Base-by-base conservation (phyloP, 495 filamentous ascomycete genomes). In the Entonaema liquescens region DNA sequence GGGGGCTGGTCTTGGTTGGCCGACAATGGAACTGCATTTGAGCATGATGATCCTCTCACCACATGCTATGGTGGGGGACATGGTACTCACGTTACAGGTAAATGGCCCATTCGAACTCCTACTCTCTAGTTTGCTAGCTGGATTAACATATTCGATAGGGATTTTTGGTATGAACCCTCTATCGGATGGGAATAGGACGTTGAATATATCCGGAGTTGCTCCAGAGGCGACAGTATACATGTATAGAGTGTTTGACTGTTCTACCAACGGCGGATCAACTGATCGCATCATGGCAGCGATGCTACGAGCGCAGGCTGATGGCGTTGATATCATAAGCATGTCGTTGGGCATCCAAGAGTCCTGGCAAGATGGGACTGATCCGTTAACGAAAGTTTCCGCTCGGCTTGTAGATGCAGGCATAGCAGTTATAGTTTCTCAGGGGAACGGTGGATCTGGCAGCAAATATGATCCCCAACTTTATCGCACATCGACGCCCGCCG, bases 251-350 rank as follows among this genome's bases (percentile, higher is more conserved):
- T 77, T 82, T 54, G 80, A 76, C 55, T 82, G 79, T 61, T 42
- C 13, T 1, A 58, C 33, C 1, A 65, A 68, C 13, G 53, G 55
- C 13, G 76, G 74, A 9, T 72, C 66, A 2, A 78, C 70, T 19
- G 82, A 82, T 69, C 64, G 75, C 5, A 59, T 84, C 59, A 76
- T 82, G 31, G 74, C 72, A 2, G 82, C 79, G 13, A 82, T 85
- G 61, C 62, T 78, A 15, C 74, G 70, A 67, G 83, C 83, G 11
- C 76, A 75, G 21, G 77, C 79, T 26, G 81, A 81, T 57, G 81
- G 80, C 7, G 81, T 79, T 15, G 81, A 85, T 67, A 68, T 85
- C 59, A 80, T 85, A 64, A 80, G 70, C 63, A 76, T 79, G 74
- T 79, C 78, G 5, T 9, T 80, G 19, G 70, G 72, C 8, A 59